phyloP scores from a whole-genome alignment of 305 asterid genomes.

The Fraxinus platypoda region DNA sequence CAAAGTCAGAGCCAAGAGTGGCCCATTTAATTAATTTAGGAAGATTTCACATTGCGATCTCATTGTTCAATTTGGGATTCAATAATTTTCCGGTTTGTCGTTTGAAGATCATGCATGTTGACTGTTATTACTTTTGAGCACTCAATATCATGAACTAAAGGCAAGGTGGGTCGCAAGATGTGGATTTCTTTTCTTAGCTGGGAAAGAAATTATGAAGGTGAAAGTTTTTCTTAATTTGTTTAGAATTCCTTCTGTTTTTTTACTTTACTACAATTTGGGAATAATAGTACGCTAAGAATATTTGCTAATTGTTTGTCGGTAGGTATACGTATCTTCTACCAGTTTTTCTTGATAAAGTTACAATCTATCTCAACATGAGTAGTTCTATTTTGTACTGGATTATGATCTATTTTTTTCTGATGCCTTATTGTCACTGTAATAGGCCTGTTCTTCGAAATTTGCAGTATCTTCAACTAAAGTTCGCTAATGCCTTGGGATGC shows the following conservation, averaged over 20 bases:
- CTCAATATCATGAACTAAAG: neutral
- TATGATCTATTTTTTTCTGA: neutral
- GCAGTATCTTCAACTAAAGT: neutral
- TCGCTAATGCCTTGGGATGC: neutral
- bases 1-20: neutral
- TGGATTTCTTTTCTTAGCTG: neutral
- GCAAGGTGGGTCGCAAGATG: neutral
- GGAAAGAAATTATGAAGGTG: too few species aligned
- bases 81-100: neutral
- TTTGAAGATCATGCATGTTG: neutral
- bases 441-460: neutral
- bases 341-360: neutral
- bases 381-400: neutral
- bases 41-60: neutral
- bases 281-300: neutral
- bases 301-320: neutral
- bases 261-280: too few species aligned
- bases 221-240: too few species aligned
- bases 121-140: neutral
- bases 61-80: neutral
- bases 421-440: too few species aligned
- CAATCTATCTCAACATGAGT: neutral
- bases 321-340: neutral
- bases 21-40: neutral
- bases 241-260: too few species aligned